Evolutionary conservation across 2,329 filamentous ascomycete genomes (phyloP).

Genomic region (Aspergillus glaucus): DNA sequence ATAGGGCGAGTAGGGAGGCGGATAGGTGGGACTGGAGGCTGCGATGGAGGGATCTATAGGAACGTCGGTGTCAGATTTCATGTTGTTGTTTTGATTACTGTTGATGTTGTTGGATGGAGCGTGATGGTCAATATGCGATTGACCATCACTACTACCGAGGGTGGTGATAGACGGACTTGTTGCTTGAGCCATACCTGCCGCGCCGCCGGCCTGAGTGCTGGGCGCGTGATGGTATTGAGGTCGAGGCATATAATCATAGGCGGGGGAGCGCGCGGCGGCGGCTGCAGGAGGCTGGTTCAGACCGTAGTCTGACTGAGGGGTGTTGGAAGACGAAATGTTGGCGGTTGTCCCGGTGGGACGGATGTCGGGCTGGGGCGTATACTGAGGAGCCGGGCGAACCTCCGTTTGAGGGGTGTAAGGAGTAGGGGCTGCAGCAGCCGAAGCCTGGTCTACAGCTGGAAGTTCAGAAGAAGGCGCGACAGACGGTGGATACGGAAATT

Average conservation of each 20-base stretch:
- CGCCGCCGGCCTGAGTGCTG: slow-evolving; percentile 64
- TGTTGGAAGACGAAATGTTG: slow-evolving; percentile 70
- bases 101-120: slow-evolving; percentile 56
- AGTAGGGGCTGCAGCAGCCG: slow-evolving; percentile 58
- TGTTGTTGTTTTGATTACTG: slow-evolving; percentile 35
- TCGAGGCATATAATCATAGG: slow-evolving; percentile 81
- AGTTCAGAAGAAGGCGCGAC: slow-evolving; percentile 69
- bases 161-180: slow-evolving; percentile 88
- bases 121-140: slow-evolving; percentile 35
- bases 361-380: slow-evolving; percentile 74
- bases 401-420: slow-evolving; percentile 37
- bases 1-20: slow-evolving; percentile 83
- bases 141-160: slow-evolving; percentile 63
- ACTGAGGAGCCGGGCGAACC: slow-evolving; percentile 52
- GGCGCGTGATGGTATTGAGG: slow-evolving; percentile 67
- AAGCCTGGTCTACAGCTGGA: slow-evolving; percentile 79
- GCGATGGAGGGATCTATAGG: slow-evolving; percentile 99
- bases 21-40: slow-evolving; percentile 84
- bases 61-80: slow-evolving; percentile 93
- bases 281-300: slow-evolving; percentile 58
- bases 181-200: slow-evolving; percentile 95
- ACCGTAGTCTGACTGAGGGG: slow-evolving; percentile 83
- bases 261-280: slow-evolving; percentile 67
- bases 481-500: slow-evolving; percentile 50
- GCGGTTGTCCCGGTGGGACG: slow-evolving; percentile 48